Evolutionary conservation across 2,329 filamentous ascomycete genomes (phyloP).

Genomic region (Penicillium hesseltinei): DNA sequence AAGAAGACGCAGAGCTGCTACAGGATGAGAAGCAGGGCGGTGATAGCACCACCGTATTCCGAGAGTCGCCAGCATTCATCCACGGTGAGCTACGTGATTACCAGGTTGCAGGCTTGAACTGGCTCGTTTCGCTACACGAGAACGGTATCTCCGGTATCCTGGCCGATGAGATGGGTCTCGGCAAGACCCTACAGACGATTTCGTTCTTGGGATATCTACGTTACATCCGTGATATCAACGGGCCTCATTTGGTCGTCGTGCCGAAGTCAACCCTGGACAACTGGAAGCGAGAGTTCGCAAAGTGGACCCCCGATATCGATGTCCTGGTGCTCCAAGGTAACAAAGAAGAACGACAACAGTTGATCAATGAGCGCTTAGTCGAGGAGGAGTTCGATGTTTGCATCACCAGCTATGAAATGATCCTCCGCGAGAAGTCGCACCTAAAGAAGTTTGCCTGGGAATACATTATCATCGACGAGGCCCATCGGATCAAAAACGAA

Average conservation of each 20-base stretch:
- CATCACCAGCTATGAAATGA: slow-evolving; percentile 99
- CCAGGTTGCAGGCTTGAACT: slow-evolving; percentile 92
- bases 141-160: slow-evolving; percentile 98
- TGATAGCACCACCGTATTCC: slow-evolving; percentile 83
- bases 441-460: slow-evolving; percentile 99
- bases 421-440: slow-evolving; percentile 88
- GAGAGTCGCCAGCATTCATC: slow-evolving; percentile 89
- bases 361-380: slow-evolving; percentile 88
- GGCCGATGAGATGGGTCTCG: slow-evolving; percentile 97
- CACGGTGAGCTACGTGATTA: slow-evolving; percentile 92
- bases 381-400: slow-evolving; percentile 97
- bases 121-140: slow-evolving; percentile 95
- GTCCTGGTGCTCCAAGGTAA: slow-evolving; percentile 90
- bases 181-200: slow-evolving; percentile 96
- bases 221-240: slow-evolving; percentile 83
- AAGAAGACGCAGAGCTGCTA: slow-evolving; percentile 87
- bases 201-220: slow-evolving; percentile 93
- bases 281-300: slow-evolving; percentile 92
- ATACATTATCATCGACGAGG: slow-evolving; percentile 98
- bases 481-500: slow-evolving; percentile 99
- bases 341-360: slow-evolving; percentile 83
- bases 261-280: slow-evolving; percentile 98
- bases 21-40: slow-evolving; percentile 86
- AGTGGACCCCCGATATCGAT: slow-evolving; percentile 94
- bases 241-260: slow-evolving; percentile 86